phyloP scores from a whole-genome alignment of 2,329 filamentous ascomycete species.

The Dactylella cylindrospora region DNA sequence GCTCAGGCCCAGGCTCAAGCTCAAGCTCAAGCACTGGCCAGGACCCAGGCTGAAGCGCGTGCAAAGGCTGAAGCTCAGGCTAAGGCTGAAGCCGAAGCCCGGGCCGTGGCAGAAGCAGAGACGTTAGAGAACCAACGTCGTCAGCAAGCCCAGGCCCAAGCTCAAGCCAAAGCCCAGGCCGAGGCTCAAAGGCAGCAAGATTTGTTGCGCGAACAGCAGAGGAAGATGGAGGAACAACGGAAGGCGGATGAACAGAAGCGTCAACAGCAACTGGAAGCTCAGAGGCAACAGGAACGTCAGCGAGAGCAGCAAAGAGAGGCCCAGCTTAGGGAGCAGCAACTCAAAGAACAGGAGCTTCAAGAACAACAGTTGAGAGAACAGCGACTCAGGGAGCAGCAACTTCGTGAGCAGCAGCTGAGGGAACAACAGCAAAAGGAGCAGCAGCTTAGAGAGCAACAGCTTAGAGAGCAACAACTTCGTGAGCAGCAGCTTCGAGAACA shows the following conservation, averaged over 20 bases:
- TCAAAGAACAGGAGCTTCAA: constrained; percentile 20
- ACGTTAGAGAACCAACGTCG: constrained; percentile 20
- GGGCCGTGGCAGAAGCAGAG: constrained; percentile 16
- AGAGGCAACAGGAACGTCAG: constrained; percentile 19
- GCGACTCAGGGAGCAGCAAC: constrained; percentile 22
- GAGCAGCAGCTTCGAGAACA: constrained; percentile 36
- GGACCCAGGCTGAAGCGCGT: constrained; percentile 13
- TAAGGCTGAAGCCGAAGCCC: constrained; percentile 6
- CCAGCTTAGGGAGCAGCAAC: constrained; percentile 23
- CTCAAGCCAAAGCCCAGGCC: constrained; percentile 21
- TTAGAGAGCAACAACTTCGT: constrained; percentile 14
- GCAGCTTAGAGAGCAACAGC: constrained; percentile 20
- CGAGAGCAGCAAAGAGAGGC: constrained; percentile 4
- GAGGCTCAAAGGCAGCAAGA: constrained; percentile 39
- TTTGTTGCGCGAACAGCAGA: constrained; percentile 34
- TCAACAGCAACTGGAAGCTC: constrained; percentile 25
- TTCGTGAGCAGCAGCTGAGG: constrained; percentile 11
- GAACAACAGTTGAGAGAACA: constrained; percentile 21
- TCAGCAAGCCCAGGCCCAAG: constrained; percentile 12
- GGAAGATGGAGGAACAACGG: constrained; percentile 40
- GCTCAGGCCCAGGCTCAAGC: constrained; percentile 8
- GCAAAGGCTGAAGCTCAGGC: constrained; percentile 14
- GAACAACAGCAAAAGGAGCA: constrained; percentile 24
- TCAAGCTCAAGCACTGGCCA: constrained; percentile 13
- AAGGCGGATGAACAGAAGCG: constrained; percentile 28